phyloP scores from a whole-genome alignment of 768 basidiomycete genomes.

The Suillus plorans region DNA sequence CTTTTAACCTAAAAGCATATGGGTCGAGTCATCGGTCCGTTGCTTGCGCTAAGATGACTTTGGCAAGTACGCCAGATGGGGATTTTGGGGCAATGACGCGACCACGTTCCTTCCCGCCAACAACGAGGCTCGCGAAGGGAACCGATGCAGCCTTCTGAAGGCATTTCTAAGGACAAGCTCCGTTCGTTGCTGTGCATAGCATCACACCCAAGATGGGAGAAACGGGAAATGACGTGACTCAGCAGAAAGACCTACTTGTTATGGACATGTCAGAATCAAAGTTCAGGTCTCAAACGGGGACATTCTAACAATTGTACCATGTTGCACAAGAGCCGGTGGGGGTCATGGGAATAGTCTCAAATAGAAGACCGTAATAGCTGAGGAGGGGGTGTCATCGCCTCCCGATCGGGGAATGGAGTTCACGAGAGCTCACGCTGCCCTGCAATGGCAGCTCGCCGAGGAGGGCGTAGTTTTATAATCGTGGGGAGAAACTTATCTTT shows the following conservation, averaged over 20 bases:
- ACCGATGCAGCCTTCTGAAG: slow-evolving; percentile 1
- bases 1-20: slow-evolving; percentile 7
- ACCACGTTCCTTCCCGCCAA: neutral
- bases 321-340: neutral
- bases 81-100: slow-evolving; percentile 6
- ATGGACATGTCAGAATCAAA: slow-evolving; percentile 5
- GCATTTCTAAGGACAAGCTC: neutral
- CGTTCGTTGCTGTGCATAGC: neutral
- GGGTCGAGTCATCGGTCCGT: neutral
- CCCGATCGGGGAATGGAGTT: neutral
- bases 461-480: slow-evolving; percentile 4
- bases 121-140: neutral
- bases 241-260: neutral
- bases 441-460: slow-evolving; percentile 7
- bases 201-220: neutral
- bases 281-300: neutral
- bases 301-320: neutral
- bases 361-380: neutral
- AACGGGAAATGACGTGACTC: neutral
- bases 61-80: neutral
- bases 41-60: neutral
- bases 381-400: slow-evolving; percentile 1
- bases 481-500: slow-evolving; percentile 6
- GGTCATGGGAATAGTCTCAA: slow-evolving; percentile 5
- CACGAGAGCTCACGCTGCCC: slow-evolving; percentile 1